A percentile compares a stretch with the other conserved stretches of the same genome.
These are phyloP conservation scores for Hypoxylon sp. DNA, from an alignment of 2,329 filamentous ascomycete genomes.

Conservation along the genomic window DNA sequence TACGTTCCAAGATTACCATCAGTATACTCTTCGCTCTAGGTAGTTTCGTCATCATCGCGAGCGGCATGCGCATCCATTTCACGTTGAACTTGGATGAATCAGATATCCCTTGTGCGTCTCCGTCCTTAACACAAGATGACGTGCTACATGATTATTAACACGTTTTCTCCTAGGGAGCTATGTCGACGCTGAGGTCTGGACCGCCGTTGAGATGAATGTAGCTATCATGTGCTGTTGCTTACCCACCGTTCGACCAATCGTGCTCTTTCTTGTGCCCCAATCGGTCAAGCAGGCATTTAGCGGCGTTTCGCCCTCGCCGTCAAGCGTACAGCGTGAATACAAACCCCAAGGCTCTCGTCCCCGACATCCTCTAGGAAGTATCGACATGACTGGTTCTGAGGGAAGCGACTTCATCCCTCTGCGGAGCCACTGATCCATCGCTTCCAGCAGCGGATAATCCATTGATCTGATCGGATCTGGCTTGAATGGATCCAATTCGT, in stretches of 20 bases:
- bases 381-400: background rate
- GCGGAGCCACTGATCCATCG: background rate
- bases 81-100: background rate
- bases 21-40: constrained; percentile 18
- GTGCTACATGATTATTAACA: background rate
- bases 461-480: background rate
- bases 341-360: background rate
- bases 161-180: background rate
- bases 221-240: constrained; percentile 17
- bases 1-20: background rate
- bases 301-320: background rate
- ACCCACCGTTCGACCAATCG: constrained; percentile 5
- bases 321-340: background rate
- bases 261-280: background rate
- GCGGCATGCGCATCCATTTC: constrained; percentile 14
- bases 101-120: constrained; percentile 8
- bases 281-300: background rate
- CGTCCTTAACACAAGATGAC: too few relatives aligned
- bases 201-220: constrained; percentile 8
- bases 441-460: background rate
- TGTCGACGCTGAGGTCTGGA: constrained; percentile 1
- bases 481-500: background rate
- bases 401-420: constrained; percentile 1
- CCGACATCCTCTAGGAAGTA: background rate
- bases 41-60: constrained; percentile 17